Evolutionary conservation across 768 basidiomycete genomes (phyloP).

Genomic region (Hirschioporus abietinus): DNA sequence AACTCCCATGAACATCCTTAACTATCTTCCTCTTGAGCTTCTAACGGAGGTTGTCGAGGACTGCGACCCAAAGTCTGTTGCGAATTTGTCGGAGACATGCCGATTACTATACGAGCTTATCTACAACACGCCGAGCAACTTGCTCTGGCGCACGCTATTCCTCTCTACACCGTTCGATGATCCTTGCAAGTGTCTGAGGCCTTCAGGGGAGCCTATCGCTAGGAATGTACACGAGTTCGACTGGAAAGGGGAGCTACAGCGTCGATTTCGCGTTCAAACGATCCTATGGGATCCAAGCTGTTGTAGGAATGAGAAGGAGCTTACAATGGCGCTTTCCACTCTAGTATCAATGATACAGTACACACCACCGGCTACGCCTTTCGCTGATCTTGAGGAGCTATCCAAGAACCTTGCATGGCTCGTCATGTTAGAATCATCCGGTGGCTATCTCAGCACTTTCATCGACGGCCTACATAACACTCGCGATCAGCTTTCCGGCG

Average conservation of each 20-base stretch:
- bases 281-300: constrained; percentile 32
- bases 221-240: constrained; percentile 21
- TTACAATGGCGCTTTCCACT: constrained; percentile 37
- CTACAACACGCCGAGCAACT: constrained; percentile 37
- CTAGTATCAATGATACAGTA: constrained; percentile 44
- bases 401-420: constrained; percentile 53
- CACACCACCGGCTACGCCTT: constrained; percentile 31
- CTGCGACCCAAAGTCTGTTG: constrained; percentile 59
- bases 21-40: constrained; percentile 52
- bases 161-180: constrained; percentile 61
- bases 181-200: constrained; percentile 43
- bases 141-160: constrained; percentile 64
- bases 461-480: constrained; percentile 29
- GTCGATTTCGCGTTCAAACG: constrained; percentile 48
- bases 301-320: constrained; percentile 25
- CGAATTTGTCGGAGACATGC: constrained; percentile 48
- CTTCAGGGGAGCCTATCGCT: constrained; percentile 21
- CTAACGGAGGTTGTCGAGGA: constrained; percentile 50
- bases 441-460: constrained; percentile 37
- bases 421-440: constrained; percentile 22
- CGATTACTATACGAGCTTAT: constrained; percentile 36
- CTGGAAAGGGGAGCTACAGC: constrained; percentile 53
- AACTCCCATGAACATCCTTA: constrained; percentile 15
- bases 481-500: constrained; percentile 19
- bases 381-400: constrained; percentile 22